Evolutionary conservation across 345 rosid genomes (phyloP), one percentile per base, ranked within the genome.

Genomic region (Bretschneidera sinensis): DNA sequence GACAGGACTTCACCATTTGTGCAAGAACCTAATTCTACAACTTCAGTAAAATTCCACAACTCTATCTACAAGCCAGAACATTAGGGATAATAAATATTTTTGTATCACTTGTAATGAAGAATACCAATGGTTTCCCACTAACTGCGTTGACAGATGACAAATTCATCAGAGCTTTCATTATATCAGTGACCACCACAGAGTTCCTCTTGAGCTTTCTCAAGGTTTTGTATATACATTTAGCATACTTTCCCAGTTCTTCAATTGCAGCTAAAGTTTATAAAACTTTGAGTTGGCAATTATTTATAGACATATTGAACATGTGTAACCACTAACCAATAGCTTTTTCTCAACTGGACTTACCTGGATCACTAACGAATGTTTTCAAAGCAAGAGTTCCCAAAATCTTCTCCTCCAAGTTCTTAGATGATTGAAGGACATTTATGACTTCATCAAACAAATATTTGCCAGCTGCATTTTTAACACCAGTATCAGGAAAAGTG

Each of bases 131-230:
- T 60, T 14, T 47, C 16, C 51, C 33, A 72, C 92, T 78, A 79
- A 83, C 88, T 54, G 85, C 82, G 66, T 83, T 73, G 59, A 86
- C 82, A 23, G 83, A 77, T 21, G 86, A 55, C 25, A 68, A 62
- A 68, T 78, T 83, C 83, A 81, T 79, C 71, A 85, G 61, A 51
- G 92, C 83, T 72, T 83, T 83, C 45, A 79, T 65, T 62, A 86
- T 76, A 59, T 79, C 88, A 13, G 76, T 16, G 43, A 77, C 75
- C 59, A 78, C 57, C 17, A 65, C 57, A 9, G 92, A 83, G 51
- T 61, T 63, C 67, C 54, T 76, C 78, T 81, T 83, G 17, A 81
- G 75, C 78, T 78, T 86, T 69, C 85, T 68, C 70, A 83, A 68
- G 52, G 70, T 78, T 48, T 60, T 75, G 55, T 78, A 79, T 47